A percentile compares a stretch with the other conserved stretches of the same genome.
Conservation (phyloP, 2,329 filamentous ascomycete genomes). For the Ophiognomonia clavigignenti-juglandacearum region DNA sequence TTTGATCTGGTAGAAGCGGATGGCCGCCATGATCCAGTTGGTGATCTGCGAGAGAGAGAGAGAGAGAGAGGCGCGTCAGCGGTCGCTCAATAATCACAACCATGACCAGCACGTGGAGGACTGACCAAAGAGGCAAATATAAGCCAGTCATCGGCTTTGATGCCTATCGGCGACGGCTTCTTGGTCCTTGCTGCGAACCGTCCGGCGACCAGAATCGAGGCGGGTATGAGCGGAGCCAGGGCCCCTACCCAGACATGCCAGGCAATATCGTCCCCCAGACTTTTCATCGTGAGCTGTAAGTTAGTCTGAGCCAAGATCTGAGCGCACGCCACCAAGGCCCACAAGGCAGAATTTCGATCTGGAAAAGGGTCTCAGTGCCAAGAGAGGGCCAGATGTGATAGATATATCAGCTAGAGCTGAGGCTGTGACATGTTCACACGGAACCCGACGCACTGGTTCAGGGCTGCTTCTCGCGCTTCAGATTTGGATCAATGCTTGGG, state of each 20-base stretch:
- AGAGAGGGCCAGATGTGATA: too few species aligned
- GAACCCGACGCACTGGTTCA: too few species aligned
- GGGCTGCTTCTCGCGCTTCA: too few species aligned
- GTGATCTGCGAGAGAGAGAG: background rate
- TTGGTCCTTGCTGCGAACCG: background rate
- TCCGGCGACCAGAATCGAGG: background rate
- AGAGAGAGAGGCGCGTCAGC: background rate
- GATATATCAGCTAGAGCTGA: too few species aligned
- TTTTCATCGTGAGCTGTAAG: background rate
- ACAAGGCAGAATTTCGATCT: background rate
- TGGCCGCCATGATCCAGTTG: conserved; percentile 5
- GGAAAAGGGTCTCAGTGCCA: too few species aligned
- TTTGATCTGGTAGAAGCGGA: conserved; percentile 1
- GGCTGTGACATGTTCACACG: too few species aligned
- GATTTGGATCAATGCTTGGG: too few species aligned
- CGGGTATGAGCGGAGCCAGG: background rate
- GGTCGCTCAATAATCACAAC: background rate
- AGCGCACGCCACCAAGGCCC: background rate
- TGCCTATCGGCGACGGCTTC: background rate
- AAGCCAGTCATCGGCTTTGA: conserved; percentile 3
- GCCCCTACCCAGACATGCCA: conserved; percentile 5
- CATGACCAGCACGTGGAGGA: background rate
- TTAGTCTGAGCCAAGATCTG: background rate
- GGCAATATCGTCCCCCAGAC: background rate
- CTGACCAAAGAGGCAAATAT: conserved; percentile 2